Percentiles rank a stretch among this genome's conserved stretches.
These are phyloP conservation scores for Scenedesmus sp. DNA, from an alignment of 163 green algal species.

Conservation along the genomic window DNA sequence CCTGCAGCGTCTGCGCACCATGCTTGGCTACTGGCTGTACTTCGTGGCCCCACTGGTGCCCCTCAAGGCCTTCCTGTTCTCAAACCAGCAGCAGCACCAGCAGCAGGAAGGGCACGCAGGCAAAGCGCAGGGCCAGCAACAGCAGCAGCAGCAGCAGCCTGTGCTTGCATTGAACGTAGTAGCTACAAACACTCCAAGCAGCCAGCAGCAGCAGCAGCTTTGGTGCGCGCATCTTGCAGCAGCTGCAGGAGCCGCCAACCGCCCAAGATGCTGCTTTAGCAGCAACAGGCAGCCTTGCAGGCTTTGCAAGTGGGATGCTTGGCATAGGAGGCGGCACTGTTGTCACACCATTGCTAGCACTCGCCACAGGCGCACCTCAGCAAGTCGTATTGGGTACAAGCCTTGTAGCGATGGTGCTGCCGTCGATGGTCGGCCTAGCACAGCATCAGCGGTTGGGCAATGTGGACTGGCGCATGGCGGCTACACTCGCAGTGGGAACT, in stretches of 20 bases:
- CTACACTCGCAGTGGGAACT: slow-evolving; percentile 72
- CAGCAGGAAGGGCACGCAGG: slow-evolving; percentile 23
- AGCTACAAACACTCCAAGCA: background rate
- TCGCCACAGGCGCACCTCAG: slow-evolving; percentile 59
- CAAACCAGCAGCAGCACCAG: slow-evolving; percentile 27
- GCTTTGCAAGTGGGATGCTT: slow-evolving; percentile 81
- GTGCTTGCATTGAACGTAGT: background rate
- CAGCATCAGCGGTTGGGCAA: slow-evolving; percentile 81
- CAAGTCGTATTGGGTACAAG: slow-evolving; percentile 69
- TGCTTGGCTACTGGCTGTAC: slow-evolving; percentile 81
- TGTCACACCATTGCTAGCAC: slow-evolving; percentile 83
- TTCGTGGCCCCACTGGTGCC: slow-evolving; percentile 80
- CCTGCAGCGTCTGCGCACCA: slow-evolving; percentile 60
- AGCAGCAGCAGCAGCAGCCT: slow-evolving; percentile 2
- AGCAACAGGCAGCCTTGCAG: slow-evolving; percentile 61
- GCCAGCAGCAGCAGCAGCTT: slow-evolving; percentile 26
- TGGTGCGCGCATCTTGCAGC: background rate
- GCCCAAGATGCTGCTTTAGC: slow-evolving; percentile 52
- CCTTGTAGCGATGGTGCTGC: slow-evolving; percentile 78
- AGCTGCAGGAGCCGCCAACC: slow-evolving; percentile 5
- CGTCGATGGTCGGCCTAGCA: slow-evolving; percentile 67
- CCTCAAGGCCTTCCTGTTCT: slow-evolving; percentile 69
- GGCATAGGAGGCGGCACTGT: slow-evolving; percentile 85
- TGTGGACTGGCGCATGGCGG: slow-evolving; percentile 81
- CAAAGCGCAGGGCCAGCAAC: background rate